Percentiles rank a stretch among this genome's conserved stretches.
Conservation (phyloP, 257 asterid species). For the Capsicum chinense region DNA sequence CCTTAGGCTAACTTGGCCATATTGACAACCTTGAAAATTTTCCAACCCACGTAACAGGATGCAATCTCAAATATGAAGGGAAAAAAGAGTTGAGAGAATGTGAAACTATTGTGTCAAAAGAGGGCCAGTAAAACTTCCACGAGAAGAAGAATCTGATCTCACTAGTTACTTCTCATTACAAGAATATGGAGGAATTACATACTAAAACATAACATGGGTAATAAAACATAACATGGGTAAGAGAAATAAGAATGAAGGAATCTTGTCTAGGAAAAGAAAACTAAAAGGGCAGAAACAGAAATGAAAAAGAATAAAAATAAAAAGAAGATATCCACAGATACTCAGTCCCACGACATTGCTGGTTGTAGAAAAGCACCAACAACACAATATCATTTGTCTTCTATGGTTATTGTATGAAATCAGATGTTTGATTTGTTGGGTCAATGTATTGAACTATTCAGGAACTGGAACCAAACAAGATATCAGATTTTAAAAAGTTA, state of each 20-base stretch:
- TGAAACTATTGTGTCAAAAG: background rate
- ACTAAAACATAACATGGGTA: background rate
- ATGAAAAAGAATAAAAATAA: background rate
- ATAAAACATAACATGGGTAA: no score
- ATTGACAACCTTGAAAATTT: constrained; percentile 8
- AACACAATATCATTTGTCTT: background rate
- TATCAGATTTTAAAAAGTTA: no score
- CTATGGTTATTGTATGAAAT: background rate
- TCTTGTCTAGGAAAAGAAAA: background rate
- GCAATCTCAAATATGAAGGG: background rate
- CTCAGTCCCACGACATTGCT: background rate
- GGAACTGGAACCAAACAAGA: background rate
- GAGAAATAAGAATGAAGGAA: background rate
- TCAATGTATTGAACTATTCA: background rate
- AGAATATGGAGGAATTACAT: constrained; percentile 8
- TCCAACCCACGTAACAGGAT: background rate
- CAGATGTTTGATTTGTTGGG: background rate
- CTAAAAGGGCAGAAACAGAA: background rate
- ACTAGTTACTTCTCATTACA: background rate
- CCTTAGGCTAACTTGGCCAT: background rate
- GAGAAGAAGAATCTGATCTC: constrained; percentile 9
- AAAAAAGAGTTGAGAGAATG: background rate
- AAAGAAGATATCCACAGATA: background rate
- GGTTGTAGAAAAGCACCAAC: background rate
- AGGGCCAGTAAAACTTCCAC: background rate